Evolutionary conservation across 768 basidiomycete species (phyloP).

Genomic region (Lentinula detonsa): DNA sequence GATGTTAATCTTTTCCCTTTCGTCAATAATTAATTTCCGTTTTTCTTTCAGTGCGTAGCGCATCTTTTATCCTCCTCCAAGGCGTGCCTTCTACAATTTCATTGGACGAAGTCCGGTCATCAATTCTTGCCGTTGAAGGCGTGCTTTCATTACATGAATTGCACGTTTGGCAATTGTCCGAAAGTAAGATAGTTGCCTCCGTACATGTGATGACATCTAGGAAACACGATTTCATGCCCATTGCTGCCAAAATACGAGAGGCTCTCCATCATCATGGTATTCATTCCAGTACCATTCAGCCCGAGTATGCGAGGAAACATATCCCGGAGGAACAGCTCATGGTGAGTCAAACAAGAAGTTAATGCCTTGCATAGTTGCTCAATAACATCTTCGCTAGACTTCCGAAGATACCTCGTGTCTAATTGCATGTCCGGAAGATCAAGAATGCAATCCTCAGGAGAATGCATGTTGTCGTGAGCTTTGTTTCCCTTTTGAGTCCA

Average conservation of each 20-base stretch:
- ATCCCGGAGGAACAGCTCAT: slow-evolving; percentile 42
- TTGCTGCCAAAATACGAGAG: slow-evolving; percentile 79
- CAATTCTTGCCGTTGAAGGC: slow-evolving; percentile 78
- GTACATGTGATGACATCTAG: slow-evolving; percentile 88
- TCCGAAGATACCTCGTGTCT: slow-evolving; percentile 56
- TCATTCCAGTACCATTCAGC: slow-evolving; percentile 92
- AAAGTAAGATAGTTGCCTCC: slow-evolving; percentile 90
- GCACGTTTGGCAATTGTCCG: slow-evolving; percentile 97
- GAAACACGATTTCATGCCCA: slow-evolving; percentile 85
- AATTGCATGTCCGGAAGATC: slow-evolving; percentile 65
- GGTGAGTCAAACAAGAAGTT: slow-evolving; percentile 26
- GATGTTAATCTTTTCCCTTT: background rate
- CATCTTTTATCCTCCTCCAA: slow-evolving; percentile 92
- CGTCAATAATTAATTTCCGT: background rate
- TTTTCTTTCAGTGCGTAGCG: slow-evolving; percentile 59
- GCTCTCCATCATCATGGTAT: slow-evolving; percentile 88
- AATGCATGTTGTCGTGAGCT: slow-evolving; percentile 79
- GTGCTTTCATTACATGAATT: slow-evolving; percentile 88
- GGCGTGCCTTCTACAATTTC: slow-evolving; percentile 89
- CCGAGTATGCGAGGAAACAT: slow-evolving; percentile 57
- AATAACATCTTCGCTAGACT: slow-evolving; percentile 25
- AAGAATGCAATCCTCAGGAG: slow-evolving; percentile 59
- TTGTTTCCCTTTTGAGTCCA: background rate
- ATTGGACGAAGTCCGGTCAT: slow-evolving; percentile 79
- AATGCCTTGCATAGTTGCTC: background rate